Base-by-base conservation (phyloP, 306 rosid species). In the Inga oerstediana region DNA sequence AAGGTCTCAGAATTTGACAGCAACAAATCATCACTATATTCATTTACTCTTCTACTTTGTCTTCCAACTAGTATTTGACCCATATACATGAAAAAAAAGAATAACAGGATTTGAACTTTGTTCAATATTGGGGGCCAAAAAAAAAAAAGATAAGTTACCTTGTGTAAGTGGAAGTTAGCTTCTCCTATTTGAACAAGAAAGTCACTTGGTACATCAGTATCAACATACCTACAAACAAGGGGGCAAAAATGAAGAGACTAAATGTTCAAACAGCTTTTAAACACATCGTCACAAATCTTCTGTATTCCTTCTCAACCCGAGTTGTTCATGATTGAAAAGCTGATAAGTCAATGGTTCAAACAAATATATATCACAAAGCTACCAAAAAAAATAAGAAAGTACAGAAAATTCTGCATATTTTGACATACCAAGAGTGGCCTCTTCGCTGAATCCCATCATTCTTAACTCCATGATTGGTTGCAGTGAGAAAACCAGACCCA, bases 141-240 rank as follows among this genome's bases (percentile, higher is more conserved):
- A 77, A 34, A 34, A 73, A 88, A 43, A 49, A 54, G 79, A 62
- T 4, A 62, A 62, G 65, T 32, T 89, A 93, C 99, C 99, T 92
- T 96, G 77, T 96, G 99, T 74, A 96, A 84, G 82, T 93, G 94
- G 85, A 96, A 92, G 76, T 73, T 90, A 48, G 89, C 87, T 79
- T 86, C 94, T 74, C 87, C 94, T 84, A 93, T 91, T 86, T 89
- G 97, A 80, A 96, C 91, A 8, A 85, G 80, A 71, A 96, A 48
- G 78, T 96, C 99, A 86, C 99, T 96, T 43, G 99, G 94, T 77
- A 96, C 84, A 91, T 97, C 99, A 84, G 98, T 91, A 22, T 93
- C 93, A 74, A 94, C 99, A 88, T 82, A 85, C 98, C 99, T 97
- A 24, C 72, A 80, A 19, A 44, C 72, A 19, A 77, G 30, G 30